Percentiles rank a stretch among this genome's conserved stretches.
Conservation (phyloP, 23 red algal genomes). For the Gracilaria caudata region DNA sequence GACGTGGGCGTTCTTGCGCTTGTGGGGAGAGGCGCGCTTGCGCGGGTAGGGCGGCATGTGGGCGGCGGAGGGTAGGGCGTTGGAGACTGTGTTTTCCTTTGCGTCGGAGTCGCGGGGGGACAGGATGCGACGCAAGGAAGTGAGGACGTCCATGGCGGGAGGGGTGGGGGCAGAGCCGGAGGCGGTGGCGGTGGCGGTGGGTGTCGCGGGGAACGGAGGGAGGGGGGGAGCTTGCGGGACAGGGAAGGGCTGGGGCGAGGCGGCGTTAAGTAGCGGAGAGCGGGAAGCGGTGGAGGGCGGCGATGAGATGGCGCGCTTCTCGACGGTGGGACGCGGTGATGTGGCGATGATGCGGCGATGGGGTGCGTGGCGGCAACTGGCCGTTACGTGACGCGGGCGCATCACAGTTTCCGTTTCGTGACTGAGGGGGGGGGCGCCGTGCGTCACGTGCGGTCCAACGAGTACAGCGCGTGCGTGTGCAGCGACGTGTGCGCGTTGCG, state of each 20-base stretch:
- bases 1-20: slow-evolving; percentile 36
- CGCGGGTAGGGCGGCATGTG: not conserved
- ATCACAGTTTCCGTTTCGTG: slow-evolving; percentile 30
- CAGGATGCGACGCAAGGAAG: slow-evolving; percentile 56
- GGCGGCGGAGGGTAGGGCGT: slow-evolving; percentile 1
- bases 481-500: not conserved
- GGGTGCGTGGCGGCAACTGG: not conserved
- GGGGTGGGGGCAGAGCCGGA: not conserved
- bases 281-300: not conserved
- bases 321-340: slow-evolving; percentile 14
- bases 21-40: slow-evolving; percentile 34
- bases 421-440: not conserved
- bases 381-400: slow-evolving; percentile 29
- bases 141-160: slow-evolving; percentile 46
- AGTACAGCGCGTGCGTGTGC: not conserved
- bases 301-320: not conserved
- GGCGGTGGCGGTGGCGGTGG: not conserved
- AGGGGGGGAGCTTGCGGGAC: not conserved
- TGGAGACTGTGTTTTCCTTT: slow-evolving; percentile 35
- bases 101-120: slow-evolving; percentile 38
- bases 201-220: not conserved
- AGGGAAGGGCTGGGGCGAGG: not conserved
- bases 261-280: slow-evolving; percentile 19
- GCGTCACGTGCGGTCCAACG: not conserved
- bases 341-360: slow-evolving; percentile 30